These are phyloP conservation scores for Colletotrichum viniferum DNA, from an alignment of 2,329 filamentous ascomycete genomes.

Conservation along the genomic window DNA sequence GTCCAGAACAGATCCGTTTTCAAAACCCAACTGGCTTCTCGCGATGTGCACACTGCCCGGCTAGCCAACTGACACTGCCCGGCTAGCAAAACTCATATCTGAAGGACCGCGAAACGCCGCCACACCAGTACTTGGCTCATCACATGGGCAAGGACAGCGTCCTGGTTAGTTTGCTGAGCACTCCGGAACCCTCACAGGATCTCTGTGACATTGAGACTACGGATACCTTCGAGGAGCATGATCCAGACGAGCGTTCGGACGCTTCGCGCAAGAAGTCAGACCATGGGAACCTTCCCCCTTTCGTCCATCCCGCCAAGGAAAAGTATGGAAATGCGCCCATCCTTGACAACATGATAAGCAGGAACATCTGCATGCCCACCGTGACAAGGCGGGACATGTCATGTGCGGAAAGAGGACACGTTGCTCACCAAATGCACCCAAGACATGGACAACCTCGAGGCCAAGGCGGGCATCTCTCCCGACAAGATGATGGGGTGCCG, in stretches of 20 bases:
- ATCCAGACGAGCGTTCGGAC: slow-evolving; percentile 50
- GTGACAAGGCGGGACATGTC: too few relatives aligned
- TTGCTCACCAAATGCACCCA: slow-evolving; percentile 98
- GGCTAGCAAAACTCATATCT: slow-evolving; percentile 26
- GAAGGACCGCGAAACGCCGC: slow-evolving; percentile 55
- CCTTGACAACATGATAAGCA: too few relatives aligned
- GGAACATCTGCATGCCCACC: too few relatives aligned
- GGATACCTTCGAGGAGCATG: slow-evolving; percentile 76
- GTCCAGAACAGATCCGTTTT: slow-evolving; percentile 78
- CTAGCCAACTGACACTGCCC: too few relatives aligned
- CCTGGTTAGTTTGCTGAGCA: slow-evolving; percentile 53
- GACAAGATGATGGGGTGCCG: slow-evolving; percentile 96
- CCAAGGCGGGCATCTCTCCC: slow-evolving; percentile 78
- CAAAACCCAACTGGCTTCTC: slow-evolving; percentile 79
- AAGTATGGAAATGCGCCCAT: too few relatives aligned
- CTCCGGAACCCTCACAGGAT: slow-evolving; percentile 34
- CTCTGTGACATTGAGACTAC: slow-evolving; percentile 67
- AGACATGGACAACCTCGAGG: slow-evolving; percentile 97
- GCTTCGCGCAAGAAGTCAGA: too few relatives aligned
- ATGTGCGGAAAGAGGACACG: slow-evolving; percentile 81
- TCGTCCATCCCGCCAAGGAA: too few relatives aligned
- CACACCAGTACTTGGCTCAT: slow-evolving; percentile 53
- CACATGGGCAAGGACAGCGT: slow-evolving; percentile 68
- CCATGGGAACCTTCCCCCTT: too few relatives aligned
- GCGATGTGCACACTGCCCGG: slow-evolving; percentile 69